A percentile compares a stretch with the other conserved stretches of the same genome.
These are phyloP conservation scores for Ascomycota sp. DNA, from an alignment of 2,329 filamentous ascomycete species.

Conservation along the genomic window DNA sequence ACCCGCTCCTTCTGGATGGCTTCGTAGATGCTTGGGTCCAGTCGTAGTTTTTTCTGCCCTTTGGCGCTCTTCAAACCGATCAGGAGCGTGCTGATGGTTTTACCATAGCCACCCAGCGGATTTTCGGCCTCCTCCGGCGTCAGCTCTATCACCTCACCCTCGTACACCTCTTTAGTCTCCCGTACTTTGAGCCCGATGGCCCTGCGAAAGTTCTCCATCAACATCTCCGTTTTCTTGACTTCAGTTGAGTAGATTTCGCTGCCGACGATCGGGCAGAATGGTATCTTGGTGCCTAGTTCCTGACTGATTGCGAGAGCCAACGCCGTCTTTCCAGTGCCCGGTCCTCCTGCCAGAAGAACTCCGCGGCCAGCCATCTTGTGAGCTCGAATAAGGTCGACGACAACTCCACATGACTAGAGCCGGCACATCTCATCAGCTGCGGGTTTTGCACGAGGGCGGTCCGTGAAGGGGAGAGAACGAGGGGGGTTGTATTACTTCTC, in stretches of 20 bases:
- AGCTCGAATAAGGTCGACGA: conserved; percentile 84
- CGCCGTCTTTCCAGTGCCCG: conserved; percentile 92
- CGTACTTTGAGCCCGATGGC: conserved; percentile 93
- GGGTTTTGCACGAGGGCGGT: too few species aligned
- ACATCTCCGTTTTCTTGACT: conserved; percentile 96
- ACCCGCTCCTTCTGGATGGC: conserved; percentile 97
- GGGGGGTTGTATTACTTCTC: conserved; percentile 67
- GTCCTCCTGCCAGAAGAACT: conserved; percentile 80
- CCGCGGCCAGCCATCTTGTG: conserved; percentile 97
- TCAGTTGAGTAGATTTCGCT: conserved; percentile 96
- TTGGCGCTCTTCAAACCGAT: conserved; percentile 90
- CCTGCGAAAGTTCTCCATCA: conserved; percentile 98
- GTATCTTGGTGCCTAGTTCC: conserved; percentile 93
- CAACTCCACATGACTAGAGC: conserved; percentile 71
- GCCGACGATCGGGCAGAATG: conserved; percentile 93
- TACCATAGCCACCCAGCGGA: conserved; percentile 85
- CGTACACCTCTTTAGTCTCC: conserved; percentile 98
- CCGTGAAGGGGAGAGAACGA: too few species aligned
- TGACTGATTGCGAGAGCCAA: conserved; percentile 89
- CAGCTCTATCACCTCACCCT: conserved; percentile 93
- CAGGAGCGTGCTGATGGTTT: conserved; percentile 88
- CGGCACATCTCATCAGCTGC: too few species aligned
- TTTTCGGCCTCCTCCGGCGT: conserved; percentile 97
- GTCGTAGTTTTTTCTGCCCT: conserved; percentile 90
- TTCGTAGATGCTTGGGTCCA: conserved; percentile 97